Evolutionary conservation across 148 eudicot genomes (phyloP).

Genomic region (Arbutus unedo): DNA sequence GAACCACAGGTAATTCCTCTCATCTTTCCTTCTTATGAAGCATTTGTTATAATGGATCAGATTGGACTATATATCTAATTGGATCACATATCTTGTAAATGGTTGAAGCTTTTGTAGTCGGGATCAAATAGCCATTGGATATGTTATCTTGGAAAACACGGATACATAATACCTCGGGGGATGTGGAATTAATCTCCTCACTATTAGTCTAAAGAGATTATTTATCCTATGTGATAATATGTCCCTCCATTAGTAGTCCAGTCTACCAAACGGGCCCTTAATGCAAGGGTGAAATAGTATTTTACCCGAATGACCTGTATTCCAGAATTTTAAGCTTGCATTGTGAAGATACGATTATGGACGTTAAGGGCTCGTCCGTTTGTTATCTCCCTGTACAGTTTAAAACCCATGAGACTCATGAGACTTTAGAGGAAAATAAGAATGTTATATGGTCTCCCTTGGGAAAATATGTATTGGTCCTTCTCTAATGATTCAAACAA

Average conservation of each 20-base stretch:
- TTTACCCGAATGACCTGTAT: not conserved
- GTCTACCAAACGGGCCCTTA: not conserved
- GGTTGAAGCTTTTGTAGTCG: not conserved
- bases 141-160: not conserved
- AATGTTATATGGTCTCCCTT: not conserved
- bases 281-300: constrained; percentile 2
- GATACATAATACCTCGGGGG: not conserved
- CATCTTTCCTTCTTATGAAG: not conserved
- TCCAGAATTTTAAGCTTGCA: not conserved
- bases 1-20: constrained; percentile 64
- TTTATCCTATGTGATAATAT: not conserved
- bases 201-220: not conserved
- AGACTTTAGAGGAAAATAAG: not conserved
- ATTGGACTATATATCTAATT: not conserved
- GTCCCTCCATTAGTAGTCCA: not conserved
- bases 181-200: not conserved
- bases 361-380: not conserved
- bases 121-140: not conserved
- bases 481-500: not conserved
- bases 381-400: not conserved
- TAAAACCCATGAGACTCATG: not conserved
- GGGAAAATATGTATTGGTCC: not conserved
- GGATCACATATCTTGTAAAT: not conserved
- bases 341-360: not conserved
- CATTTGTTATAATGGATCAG: not conserved